phyloP scores from a whole-genome alignment of 352 stramenopile genomes.

The Peronospora destructor region DNA sequence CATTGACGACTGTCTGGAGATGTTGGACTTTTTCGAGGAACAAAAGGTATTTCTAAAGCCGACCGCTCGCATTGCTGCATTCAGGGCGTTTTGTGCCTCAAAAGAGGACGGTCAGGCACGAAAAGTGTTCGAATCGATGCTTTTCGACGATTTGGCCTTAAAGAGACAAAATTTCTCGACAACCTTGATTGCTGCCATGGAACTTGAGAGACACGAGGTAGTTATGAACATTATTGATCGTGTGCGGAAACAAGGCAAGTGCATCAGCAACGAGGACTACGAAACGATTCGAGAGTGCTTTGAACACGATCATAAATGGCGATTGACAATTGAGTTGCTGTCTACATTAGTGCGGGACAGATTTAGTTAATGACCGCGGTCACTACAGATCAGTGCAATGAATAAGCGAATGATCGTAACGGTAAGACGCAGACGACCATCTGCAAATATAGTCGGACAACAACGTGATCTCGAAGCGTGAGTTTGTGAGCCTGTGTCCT shows the following conservation, averaged over 20 bases:
- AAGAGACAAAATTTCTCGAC: neutral
- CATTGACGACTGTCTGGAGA: constrained; percentile 9
- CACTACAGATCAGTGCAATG: too few species aligned
- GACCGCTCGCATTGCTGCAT: constrained; percentile 4
- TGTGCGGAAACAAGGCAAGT: constrained; percentile 1
- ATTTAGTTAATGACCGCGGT: too few species aligned
- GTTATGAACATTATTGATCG: constrained; percentile 3
- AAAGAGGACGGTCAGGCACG: constrained; percentile 1
- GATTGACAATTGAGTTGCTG: constrained; percentile 4
- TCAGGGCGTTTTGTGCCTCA: constrained; percentile 3
- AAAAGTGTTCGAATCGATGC: constrained; percentile 9
- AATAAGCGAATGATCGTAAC: neutral
- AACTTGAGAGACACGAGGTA: constrained; percentile 7
- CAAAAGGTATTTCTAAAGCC: constrained; percentile 9
- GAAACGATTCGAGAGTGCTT: constrained; percentile 1
- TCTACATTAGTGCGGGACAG: neutral
- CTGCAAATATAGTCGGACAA: too few species aligned
- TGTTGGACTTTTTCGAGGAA: constrained; percentile 15
- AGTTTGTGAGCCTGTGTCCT: too few species aligned
- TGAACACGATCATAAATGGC: constrained; percentile 3
- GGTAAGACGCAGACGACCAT: too few species aligned
- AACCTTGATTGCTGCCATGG: constrained; percentile 7
- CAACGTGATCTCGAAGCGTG: too few species aligned
- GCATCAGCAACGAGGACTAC: constrained; percentile 2
- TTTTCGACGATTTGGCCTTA: constrained; percentile 1